Conservation (phyloP, 2,329 filamentous ascomycete species). For the Geosmithia morbida region DNA sequence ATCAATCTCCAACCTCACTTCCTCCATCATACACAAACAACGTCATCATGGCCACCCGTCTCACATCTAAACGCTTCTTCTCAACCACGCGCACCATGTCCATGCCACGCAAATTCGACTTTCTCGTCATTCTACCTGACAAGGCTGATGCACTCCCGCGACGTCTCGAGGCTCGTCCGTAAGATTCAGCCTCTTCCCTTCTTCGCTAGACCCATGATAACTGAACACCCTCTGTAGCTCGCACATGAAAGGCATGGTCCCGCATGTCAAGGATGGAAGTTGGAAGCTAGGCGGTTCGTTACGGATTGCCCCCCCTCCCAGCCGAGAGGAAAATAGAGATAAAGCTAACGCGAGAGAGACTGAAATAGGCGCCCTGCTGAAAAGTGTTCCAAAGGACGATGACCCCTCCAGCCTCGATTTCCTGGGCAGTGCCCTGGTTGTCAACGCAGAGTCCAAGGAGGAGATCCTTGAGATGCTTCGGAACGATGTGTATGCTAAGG, state of each 20-base stretch:
- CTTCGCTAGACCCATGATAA: neutral
- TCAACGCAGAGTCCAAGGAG: constrained; percentile 51
- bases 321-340: neutral
- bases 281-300: constrained; percentile 50
- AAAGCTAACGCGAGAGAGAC: neutral
- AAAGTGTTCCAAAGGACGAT: constrained; percentile 49
- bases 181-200: constrained; percentile 11
- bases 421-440: constrained; percentile 58
- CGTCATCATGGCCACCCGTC: neutral
- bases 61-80: neutral
- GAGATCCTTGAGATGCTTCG: constrained; percentile 53
- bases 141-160: constrained; percentile 44
- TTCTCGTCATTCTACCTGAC: constrained; percentile 56
- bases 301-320: neutral
- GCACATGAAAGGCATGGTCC: constrained; percentile 43
- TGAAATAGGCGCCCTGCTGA: constrained; percentile 49
- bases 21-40: neutral
- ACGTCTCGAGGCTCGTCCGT: constrained; percentile 47
- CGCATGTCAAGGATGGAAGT: constrained; percentile 35
- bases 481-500: constrained; percentile 57
- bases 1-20: too few species aligned
- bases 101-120: constrained; percentile 33
- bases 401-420: constrained; percentile 47
- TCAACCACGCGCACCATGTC: neutral
- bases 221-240: constrained; percentile 6